Evolutionary conservation across 331 rosid genomes (phyloP).

Genomic region (Prunus yedoensis): DNA sequence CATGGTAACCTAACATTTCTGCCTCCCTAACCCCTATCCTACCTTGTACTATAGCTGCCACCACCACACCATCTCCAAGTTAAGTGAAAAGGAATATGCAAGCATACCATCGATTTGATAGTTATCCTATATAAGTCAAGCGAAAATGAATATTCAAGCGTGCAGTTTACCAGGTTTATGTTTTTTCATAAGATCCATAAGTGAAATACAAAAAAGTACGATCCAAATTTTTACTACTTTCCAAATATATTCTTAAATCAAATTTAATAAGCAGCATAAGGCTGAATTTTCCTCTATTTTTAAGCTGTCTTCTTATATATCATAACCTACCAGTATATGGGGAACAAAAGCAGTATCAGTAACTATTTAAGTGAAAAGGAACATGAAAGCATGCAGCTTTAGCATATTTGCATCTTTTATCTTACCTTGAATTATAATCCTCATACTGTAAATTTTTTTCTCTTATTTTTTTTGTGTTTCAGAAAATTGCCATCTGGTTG

Average conservation of each 20-base stretch:
- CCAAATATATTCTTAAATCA: not conserved
- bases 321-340: too few relatives aligned
- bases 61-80: not conserved
- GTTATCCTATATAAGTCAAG: too few relatives aligned
- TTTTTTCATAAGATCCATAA: not conserved
- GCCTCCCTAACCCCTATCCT: not conserved
- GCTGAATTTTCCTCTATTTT: not conserved
- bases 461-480: constrained; percentile 21
- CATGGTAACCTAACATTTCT: not conserved
- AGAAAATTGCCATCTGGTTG: constrained; percentile 70
- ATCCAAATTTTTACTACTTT: not conserved
- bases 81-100: too few relatives aligned
- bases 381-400: too few relatives aligned
- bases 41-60: not conserved
- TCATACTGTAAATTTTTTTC: not conserved
- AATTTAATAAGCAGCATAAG: not conserved
- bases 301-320: too few relatives aligned
- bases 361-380: too few relatives aligned
- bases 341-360: too few relatives aligned
- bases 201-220: not conserved
- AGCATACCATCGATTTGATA: too few relatives aligned
- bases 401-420: not conserved
- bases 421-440: not conserved
- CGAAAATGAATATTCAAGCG: not conserved
- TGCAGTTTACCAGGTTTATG: not conserved